A percentile compares a stretch with the other conserved stretches of the same genome.
Conservation (phyloP, 495 filamentous ascomycete species). For the Halenospora varia region DNA sequence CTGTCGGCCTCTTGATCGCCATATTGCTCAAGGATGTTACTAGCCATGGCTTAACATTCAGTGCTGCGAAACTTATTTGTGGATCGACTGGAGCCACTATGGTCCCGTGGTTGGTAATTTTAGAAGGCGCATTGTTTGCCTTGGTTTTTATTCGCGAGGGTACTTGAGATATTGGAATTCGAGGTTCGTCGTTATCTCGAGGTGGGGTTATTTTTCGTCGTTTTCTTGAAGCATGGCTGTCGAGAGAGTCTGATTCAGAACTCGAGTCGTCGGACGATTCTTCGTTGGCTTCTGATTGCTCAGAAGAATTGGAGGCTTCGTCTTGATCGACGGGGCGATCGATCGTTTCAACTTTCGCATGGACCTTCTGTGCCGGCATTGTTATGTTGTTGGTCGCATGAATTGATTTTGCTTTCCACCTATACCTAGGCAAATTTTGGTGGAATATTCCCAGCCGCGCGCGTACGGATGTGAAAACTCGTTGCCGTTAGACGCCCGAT, state of each 20-base stretch:
- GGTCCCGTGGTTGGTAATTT: slow-evolving; percentile 10
- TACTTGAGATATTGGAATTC: slow-evolving; percentile 22
- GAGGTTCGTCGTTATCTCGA: slow-evolving; percentile 16
- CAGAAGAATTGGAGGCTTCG: slow-evolving; percentile 25
- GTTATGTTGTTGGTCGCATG: neutral
- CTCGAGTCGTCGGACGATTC: slow-evolving; percentile 18
- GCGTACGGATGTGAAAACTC: too few relatives aligned
- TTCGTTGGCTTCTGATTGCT: neutral
- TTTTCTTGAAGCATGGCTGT: slow-evolving; percentile 42
- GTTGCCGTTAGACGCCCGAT: too few relatives aligned
- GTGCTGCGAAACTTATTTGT: slow-evolving; percentile 64
- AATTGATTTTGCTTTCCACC: neutral
- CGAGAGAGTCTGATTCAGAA: slow-evolving; percentile 41
- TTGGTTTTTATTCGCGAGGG: slow-evolving; percentile 45
- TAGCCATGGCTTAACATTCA: slow-evolving; percentile 84
- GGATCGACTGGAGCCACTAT: slow-evolving; percentile 39
- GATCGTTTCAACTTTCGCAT: slow-evolving; percentile 8
- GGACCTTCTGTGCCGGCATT: slow-evolving; percentile 12
- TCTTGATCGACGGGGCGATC: neutral
- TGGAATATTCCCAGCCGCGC: neutral
- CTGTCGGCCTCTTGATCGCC: slow-evolving; percentile 84
- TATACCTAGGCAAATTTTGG: neutral
- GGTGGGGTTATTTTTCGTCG: slow-evolving; percentile 38
- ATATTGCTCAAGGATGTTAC: slow-evolving; percentile 78
- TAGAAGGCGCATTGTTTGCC: slow-evolving; percentile 4